Base-by-base conservation (phyloP, 768 basidiomycete genomes). In the Serendipita sp. region DNA sequence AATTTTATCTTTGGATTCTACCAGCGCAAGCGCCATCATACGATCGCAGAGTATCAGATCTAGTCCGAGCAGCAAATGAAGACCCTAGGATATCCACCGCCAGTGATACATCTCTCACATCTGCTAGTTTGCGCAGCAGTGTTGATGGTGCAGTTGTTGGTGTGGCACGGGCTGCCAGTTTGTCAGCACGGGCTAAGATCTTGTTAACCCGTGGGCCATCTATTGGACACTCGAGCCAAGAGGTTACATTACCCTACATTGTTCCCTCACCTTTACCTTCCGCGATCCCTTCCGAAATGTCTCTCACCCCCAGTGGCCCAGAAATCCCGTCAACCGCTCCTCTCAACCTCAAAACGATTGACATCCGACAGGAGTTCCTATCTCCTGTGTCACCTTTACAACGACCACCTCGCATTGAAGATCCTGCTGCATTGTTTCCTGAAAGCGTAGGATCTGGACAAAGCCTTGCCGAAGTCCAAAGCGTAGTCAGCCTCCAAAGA, bases 131-230 rank as follows among this genome's bases (percentile, higher is more conserved):
- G 8, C 56, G 56, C 28, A 60, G 28, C 36, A 60, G 56, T 18
- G n/a, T 60, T n/a, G 56, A 60, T 38, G 56, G 56, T 18, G 56
- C 56, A n/a, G 56, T 60, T 10, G 56, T 60, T 8, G 56, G 56
- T 35, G 56, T 60, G 10, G 56, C 56, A 34, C 28, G 56, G 36
- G 18, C 56, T 34, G 56, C 56, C 4, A 60, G 56, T 18, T 35
- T 60, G 8, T 60, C 56, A n/a, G 56, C 56, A n/a, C 56, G 56
- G 4, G 56, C 56, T 11, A 60, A 60, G 32, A 10, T 35, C 28
- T 36, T 60, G 16, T 38, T 60, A 10, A 60, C 56, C n/a, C 56
- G 56, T 30, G 56, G 56, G 18, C 56, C 56, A 41, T 60, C 56
- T n/a, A 60, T 38, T n/a, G 36, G 56, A n/a, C 16, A 60, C 10